Evolutionary conservation across 1,284 basidiomycete genomes (phyloP).

Genomic region (Ceraceosorus bombacis): DNA sequence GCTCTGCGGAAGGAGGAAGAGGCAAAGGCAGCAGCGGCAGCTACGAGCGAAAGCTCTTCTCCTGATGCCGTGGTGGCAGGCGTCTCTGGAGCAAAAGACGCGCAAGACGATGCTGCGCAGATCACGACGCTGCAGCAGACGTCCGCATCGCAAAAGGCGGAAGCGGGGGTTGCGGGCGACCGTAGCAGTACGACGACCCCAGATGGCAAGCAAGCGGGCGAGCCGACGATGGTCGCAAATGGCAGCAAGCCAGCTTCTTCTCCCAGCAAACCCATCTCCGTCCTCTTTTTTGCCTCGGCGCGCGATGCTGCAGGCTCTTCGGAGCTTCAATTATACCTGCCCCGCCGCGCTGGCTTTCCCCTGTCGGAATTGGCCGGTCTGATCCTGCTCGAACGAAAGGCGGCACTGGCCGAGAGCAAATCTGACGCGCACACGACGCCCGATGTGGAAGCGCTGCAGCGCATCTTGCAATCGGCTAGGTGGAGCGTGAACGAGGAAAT

Average conservation of each 20-base stretch:
- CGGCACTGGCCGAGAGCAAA: neutral
- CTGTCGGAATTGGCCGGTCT: constrained; percentile 57
- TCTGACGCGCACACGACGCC: too few species aligned
- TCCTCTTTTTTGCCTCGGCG: constrained; percentile 72
- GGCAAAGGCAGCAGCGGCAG: neutral
- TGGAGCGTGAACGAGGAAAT: constrained; percentile 74
- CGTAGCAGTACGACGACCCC: too few species aligned
- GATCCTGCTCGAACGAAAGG: constrained; percentile 52
- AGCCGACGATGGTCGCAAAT: neutral
- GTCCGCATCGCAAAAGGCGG: too few species aligned
- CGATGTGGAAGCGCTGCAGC: constrained; percentile 7
- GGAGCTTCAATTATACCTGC: constrained; percentile 54
- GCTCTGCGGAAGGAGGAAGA: neutral
- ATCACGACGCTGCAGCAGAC: neutral
- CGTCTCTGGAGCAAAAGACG: too few species aligned
- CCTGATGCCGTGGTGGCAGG: too few species aligned
- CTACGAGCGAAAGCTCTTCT: too few species aligned
- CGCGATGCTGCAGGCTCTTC: constrained; percentile 61
- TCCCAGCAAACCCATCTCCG: constrained; percentile 23
- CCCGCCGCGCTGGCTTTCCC: constrained; percentile 50
- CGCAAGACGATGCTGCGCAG: neutral
- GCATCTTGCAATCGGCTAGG: constrained; percentile 10
- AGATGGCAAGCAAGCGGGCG: too few species aligned
- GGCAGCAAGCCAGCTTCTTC: neutral
- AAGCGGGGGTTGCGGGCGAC: too few species aligned